Evolutionary conservation across 2,329 filamentous ascomycete genomes (phyloP), one percentile per base, ranked within the genome.

Genomic region (Epichloe glyceriae): DNA sequence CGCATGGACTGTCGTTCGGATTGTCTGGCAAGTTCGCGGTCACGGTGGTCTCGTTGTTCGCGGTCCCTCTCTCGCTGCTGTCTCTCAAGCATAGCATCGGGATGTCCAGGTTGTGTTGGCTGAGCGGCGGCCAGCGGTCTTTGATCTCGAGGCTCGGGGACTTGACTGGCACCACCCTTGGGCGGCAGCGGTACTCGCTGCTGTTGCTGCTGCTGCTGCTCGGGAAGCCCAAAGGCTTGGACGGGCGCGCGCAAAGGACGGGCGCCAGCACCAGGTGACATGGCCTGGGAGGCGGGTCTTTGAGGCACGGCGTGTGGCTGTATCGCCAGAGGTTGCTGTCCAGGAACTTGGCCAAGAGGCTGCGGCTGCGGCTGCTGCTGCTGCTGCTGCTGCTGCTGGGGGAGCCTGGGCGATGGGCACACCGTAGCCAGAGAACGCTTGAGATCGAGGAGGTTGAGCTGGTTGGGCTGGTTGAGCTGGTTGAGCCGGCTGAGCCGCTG

Each of bases 401-500:
- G 63, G 65, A 46, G 62, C 71, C 48, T 73, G 70, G 26, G 71
- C 71, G 49, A 75, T 74, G 7, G 73, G 71, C 10, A 74, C 66
- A 12, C 69, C 68, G 54, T 74, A 76, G 38, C 64, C 64, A 22
- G 68, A 60, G 50, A 70, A 71, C 7, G 67, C 60, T 53, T 69
- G 72, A 37, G 64, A 56, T 49, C 59, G 67, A 55, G 46, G 64
- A 33, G 59, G 57, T 53, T 61, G 58, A 15, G 7, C 41, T 14
- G 41, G 41, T 5, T 43, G 41, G 12, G 52, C 56, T 7, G 57
- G 41, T 19, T 38, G 35, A 2, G 11, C 35, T 15, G 35, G 5
- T 14, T 41, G 65, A n/a, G 20, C 47, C 15, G 37, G 66, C 44
- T 46, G 45, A 6, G 19, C 44, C 11, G 57, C 46, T 33, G 66